Evolutionary conservation across 805 yeast genomes (phyloP), one percentile per base, ranked within the genome.

Genomic region (Hanseniaspora thailandica): DNA sequence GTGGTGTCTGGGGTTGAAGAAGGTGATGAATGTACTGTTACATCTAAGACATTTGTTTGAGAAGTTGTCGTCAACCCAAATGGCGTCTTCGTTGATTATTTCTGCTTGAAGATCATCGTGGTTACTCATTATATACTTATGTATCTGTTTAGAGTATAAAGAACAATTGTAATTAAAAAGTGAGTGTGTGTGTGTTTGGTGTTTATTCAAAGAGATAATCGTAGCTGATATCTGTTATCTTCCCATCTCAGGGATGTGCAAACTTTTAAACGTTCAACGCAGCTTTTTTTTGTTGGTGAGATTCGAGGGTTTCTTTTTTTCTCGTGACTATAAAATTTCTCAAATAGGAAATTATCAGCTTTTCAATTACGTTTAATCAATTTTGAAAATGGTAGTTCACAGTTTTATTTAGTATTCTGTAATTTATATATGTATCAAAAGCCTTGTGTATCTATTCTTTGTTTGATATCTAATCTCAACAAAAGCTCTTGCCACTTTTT

Each of bases 1-100:
- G 64, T 82, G 87, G 63, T 82, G 87, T 54, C 80, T 73, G 55
- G 86, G 69, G 57, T 74, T 71, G 59, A 80, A 71, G 50, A 80
- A 68, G 1, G 75, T 31, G 15, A 49, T 69, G 62, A 76, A 82
- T 33, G 58, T 59, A 0, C 64, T 54, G 17, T 63, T 58, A 61
- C 87, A 82, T 15, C 73, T 62, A 30, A 71, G 69, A 59, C 87
- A 82, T 8, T 57, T 55, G 2, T 58, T 45, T 4, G 66, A 43
- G 28, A 51, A 45, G 25, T 22, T 35, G 44, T 55, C 55, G 5
- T 35, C 30, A 7, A 41, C 54, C 56, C 56, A 55, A 31, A 54
- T 47, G 8, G 53, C 45, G 22, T 36, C 25, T 6, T 44, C 53
- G 36, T 54, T 54, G 20, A 48, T 48, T 33, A 39, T 39, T 22